Evolutionary conservation across 2,329 filamentous ascomycete species (phyloP).

Genomic region (Emmonsiellopsis sp.): DNA sequence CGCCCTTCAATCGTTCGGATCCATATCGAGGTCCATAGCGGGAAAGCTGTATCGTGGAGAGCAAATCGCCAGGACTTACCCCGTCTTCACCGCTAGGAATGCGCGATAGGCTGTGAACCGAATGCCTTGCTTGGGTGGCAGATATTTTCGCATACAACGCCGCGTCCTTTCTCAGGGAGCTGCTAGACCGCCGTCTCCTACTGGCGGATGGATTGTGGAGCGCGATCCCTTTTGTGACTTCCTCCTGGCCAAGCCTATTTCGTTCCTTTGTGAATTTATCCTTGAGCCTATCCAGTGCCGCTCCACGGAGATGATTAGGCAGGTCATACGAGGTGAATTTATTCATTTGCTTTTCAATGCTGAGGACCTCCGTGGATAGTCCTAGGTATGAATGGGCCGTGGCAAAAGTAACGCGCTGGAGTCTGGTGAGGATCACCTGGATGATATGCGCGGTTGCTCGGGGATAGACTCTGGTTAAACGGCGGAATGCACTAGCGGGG

Average conservation of each 20-base stretch:
- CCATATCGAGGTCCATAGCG: constrained; percentile 47
- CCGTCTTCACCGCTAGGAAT: constrained; percentile 31
- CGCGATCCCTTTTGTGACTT: constrained; percentile 85
- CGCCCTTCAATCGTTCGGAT: constrained; percentile 8
- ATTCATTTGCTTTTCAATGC: constrained; percentile 89
- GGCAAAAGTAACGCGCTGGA: constrained; percentile 87
- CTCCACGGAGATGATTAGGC: constrained; percentile 79
- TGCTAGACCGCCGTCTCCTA: constrained; percentile 61
- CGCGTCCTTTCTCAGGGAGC: constrained; percentile 68
- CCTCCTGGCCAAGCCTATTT: constrained; percentile 70
- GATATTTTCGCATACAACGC: constrained; percentile 56
- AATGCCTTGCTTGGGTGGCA: constrained; percentile 33
- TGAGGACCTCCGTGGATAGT: constrained; percentile 79
- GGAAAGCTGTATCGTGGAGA: constrained; percentile 66
- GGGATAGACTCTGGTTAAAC: constrained; percentile 86
- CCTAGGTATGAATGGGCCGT: constrained; percentile 94
- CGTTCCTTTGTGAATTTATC: constrained; percentile 84
- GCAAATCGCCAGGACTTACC: constrained; percentile 64
- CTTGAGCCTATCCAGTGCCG: constrained; percentile 73
- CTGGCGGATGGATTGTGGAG: constrained; percentile 69
- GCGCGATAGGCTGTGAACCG: constrained; percentile 13
- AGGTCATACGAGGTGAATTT: constrained; percentile 85
- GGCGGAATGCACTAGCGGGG: constrained; percentile 86
- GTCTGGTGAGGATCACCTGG: constrained; percentile 87
- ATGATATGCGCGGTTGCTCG: constrained; percentile 96